Base-by-base conservation (phyloP, 495 filamentous ascomycete genomes). In the Pyronema omphalodes region DNA sequence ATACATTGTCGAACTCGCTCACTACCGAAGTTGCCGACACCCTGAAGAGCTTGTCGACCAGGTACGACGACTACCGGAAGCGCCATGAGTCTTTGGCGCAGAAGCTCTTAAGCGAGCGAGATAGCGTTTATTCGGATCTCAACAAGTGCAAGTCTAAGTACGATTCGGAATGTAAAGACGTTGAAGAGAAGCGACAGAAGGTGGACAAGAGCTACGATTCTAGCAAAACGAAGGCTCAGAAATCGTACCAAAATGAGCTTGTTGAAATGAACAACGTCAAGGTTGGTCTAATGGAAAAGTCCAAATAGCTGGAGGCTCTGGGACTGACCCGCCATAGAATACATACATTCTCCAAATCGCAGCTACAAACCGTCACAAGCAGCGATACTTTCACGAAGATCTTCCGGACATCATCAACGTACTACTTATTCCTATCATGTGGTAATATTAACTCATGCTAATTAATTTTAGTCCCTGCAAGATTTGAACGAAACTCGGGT, bases 251-350 rank as follows among this genome's bases (percentile, higher is more conserved):
- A 61, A 84, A 91, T 62, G 88, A 96, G 66, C 71, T 88, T 39
- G 62, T 79, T 40, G 89, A 96, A 52, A 96, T 96, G 93, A 81
- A 86, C 67, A 96, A 96, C 65, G 77, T 84, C 62, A 99, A 99
- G 73, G 81, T 66, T 29, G 40, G 54, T 56, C 4, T 41, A 43
- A 35, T 12, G 12, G 23, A 29, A 15, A 7, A 18, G 39, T 40
- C 39, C 35, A 34, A 9, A 37, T 17, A n/a, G n/a, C 12, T 40
- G 37, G 12, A 59, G 33, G 47, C 41, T 33, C 15, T 52, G 36
- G 23, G 37, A 23, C 39, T 58, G 59, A 63, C 67, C 54, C 29
- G 15, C 36, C 23, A 4, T 58, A 85, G 83, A 99, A 96, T 63
- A 87, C 85, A 1, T 99, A 99, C 62, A 71, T 99, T 37, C 89